These are phyloP conservation scores for Pilatotrama ljubarskyi DNA, from an alignment of 768 basidiomycete species.

Conservation along the genomic window DNA sequence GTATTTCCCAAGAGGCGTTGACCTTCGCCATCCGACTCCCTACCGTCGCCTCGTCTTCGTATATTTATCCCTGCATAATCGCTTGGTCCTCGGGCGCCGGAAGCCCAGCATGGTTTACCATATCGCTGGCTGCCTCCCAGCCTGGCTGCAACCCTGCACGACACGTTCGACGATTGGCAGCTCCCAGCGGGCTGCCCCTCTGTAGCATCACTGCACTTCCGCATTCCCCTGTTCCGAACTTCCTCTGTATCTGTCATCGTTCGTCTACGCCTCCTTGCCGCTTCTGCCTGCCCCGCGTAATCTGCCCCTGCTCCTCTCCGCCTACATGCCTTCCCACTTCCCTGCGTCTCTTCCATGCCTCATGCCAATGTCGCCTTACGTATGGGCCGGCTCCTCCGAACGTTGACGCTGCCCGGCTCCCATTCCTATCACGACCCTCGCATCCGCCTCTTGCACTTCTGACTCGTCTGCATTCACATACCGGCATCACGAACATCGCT, in stretches of 20 bases:
- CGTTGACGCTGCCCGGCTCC: background rate
- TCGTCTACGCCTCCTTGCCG: background rate
- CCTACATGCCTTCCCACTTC: background rate
- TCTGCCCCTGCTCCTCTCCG: background rate
- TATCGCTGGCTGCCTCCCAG: background rate
- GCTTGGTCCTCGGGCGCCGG: background rate
- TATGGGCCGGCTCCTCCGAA: background rate
- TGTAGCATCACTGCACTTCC: background rate
- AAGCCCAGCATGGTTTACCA: background rate
- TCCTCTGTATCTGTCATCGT: background rate
- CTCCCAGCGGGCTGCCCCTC: background rate
- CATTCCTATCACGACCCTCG: conserved; percentile 1
- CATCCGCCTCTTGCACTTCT: background rate
- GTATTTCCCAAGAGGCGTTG: too few relatives aligned
- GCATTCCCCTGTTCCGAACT: background rate
- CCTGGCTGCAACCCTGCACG: background rate
- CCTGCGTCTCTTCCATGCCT: background rate
- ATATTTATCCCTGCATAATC: background rate
- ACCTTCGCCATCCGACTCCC: background rate
- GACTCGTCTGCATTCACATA: background rate
- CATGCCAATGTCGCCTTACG: conserved; percentile 3
- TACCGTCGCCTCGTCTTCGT: background rate
- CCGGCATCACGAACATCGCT: background rate
- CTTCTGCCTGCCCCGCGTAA: too few relatives aligned
- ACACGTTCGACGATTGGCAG: background rate